Evolutionary conservation across 306 rosid genomes (phyloP).

Genomic region (Corylus heterophylla): DNA sequence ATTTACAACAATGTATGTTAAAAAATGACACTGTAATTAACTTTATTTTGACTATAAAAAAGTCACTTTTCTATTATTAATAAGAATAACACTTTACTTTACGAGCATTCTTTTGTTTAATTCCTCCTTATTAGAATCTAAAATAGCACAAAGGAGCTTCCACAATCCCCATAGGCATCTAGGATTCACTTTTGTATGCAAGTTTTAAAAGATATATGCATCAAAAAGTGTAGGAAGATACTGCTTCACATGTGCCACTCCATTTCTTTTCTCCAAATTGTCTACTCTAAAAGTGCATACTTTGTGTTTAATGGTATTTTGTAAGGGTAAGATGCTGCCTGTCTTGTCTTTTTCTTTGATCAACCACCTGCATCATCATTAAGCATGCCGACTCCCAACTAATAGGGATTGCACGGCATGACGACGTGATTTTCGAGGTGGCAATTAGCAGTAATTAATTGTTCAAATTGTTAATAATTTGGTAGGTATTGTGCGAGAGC

Average conservation of each 20-base stretch:
- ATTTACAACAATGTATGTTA: not conserved
- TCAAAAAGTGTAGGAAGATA: constrained; percentile 3
- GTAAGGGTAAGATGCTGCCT: constrained; percentile 27
- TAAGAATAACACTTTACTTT: not conserved
- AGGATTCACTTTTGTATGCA: not conserved
- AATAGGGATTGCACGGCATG: constrained; percentile 21
- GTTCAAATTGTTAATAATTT: too few species aligned
- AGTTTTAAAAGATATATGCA: not conserved
- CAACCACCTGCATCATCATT: constrained; percentile 37
- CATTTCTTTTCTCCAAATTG: constrained; percentile 16
- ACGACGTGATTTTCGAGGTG: not conserved
- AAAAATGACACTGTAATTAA: not conserved
- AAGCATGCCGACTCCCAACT: constrained; percentile 37
- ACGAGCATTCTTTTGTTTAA: not conserved
- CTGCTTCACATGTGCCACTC: constrained; percentile 18
- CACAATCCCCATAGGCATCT: not conserved
- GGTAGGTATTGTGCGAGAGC: too few species aligned
- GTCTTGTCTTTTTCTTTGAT: constrained; percentile 22
- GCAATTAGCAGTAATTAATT: too few species aligned
- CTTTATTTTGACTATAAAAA: not conserved
- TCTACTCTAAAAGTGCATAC: not conserved
- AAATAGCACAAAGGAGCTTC: not conserved
- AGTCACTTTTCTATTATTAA: not conserved
- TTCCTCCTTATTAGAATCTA: not conserved
- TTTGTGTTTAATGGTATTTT: constrained; percentile 1